These are phyloP conservation scores for Aspergillus brunneoviolaceus DNA, from an alignment of 2,329 filamentous ascomycete genomes.

Conservation along the genomic window DNA sequence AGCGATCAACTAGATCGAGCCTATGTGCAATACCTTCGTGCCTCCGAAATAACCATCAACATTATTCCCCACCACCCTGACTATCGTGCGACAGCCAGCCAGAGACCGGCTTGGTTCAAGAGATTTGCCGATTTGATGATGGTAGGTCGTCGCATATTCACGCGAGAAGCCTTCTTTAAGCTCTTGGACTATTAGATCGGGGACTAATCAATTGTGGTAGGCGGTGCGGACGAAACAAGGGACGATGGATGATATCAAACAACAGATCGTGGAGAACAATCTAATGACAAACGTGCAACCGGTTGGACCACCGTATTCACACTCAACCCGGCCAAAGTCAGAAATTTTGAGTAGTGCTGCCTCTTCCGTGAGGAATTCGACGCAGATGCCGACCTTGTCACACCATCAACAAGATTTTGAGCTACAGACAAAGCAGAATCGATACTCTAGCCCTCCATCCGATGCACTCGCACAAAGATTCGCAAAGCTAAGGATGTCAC, in stretches of 20 bases:
- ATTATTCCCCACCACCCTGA: slow-evolving; percentile 74
- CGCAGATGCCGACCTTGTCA: slow-evolving; percentile 44
- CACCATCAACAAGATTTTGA: slow-evolving; percentile 34
- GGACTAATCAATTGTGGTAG: slow-evolving; percentile 16
- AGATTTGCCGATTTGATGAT: slow-evolving; percentile 54
- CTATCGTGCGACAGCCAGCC: slow-evolving; percentile 63
- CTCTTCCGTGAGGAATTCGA: slow-evolving; percentile 16
- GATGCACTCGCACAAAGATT: slow-evolving; percentile 46
- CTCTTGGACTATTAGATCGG: slow-evolving; percentile 12
- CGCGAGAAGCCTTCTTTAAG: not conserved
- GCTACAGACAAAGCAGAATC: slow-evolving; percentile 22
- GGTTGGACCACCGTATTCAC: slow-evolving; percentile 14
- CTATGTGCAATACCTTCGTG: slow-evolving; percentile 79
- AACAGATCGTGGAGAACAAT: slow-evolving; percentile 42
- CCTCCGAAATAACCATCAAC: slow-evolving; percentile 75
- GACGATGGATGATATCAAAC: slow-evolving; percentile 43
- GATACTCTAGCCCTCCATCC: slow-evolving; percentile 28
- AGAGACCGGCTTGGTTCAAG: slow-evolving; percentile 50
- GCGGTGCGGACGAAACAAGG: slow-evolving; percentile 43
- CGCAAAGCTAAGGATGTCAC: slow-evolving; percentile 36
- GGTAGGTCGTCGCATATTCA: slow-evolving; percentile 23
- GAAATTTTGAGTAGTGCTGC: slow-evolving; percentile 14
- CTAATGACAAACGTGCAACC: slow-evolving; percentile 31
- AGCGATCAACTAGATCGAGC: slow-evolving; percentile 63
- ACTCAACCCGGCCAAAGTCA: slow-evolving; percentile 11